phyloP scores from a whole-genome alignment of 2,329 filamentous ascomycete genomes.

The Alternaria atra region DNA sequence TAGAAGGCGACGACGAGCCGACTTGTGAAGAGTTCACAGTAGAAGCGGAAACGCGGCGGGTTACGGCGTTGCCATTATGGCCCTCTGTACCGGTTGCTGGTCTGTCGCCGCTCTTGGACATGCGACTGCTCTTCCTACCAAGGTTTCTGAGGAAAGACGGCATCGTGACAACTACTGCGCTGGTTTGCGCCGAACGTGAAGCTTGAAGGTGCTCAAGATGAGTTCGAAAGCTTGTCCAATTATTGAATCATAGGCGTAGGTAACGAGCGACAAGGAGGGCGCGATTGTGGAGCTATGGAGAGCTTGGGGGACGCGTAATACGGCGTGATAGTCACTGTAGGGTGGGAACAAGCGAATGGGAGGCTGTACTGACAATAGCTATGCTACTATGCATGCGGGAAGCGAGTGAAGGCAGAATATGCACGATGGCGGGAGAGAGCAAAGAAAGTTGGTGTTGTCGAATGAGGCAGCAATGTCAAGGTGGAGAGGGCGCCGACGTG shows the following conservation, averaged over 20 bases:
- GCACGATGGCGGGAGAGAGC: slow-evolving; percentile 14
- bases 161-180: slow-evolving; percentile 42
- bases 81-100: slow-evolving; percentile 26
- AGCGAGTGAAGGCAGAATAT: slow-evolving; percentile 35
- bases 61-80: slow-evolving; percentile 49
- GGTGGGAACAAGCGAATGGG: slow-evolving; percentile 21
- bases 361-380: slow-evolving; percentile 31
- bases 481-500: slow-evolving; percentile 15
- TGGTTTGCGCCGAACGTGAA: slow-evolving; percentile 4
- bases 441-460: slow-evolving; percentile 20
- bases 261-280: slow-evolving; percentile 21
- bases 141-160: slow-evolving; percentile 77
- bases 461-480: slow-evolving; percentile 7
- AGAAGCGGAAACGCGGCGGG: slow-evolving; percentile 67
- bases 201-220: neutral
- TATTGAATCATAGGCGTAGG: neutral
- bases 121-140: slow-evolving; percentile 74
- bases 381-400: slow-evolving; percentile 22
- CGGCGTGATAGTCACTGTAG: slow-evolving; percentile 25
- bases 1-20: slow-evolving; percentile 76
- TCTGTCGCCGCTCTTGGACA: slow-evolving; percentile 61
- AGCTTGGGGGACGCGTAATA: slow-evolving; percentile 39
- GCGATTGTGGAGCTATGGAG: slow-evolving; percentile 18
- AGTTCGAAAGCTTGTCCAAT: neutral
- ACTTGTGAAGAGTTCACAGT: slow-evolving; percentile 65